phyloP scores from a whole-genome alignment of 2,329 filamentous ascomycete genomes.

The Pestalotiopsis sp. region DNA sequence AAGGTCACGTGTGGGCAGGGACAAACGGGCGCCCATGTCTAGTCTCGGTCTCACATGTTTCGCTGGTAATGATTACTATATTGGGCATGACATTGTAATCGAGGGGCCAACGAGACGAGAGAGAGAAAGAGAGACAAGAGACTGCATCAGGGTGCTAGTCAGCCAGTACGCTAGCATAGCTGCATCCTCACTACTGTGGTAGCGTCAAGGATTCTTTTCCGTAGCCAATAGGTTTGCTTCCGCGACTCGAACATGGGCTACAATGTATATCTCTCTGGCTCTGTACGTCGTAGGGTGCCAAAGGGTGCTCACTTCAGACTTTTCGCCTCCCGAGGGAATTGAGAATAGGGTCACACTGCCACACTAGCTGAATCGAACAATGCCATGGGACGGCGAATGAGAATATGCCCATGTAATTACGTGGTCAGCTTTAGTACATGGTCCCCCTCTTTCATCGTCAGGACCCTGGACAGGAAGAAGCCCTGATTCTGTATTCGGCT shows the following conservation, averaged over 20 bases:
- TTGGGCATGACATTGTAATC: neutral
- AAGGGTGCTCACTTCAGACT: neutral
- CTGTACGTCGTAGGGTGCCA: neutral
- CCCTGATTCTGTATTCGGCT: too few species aligned
- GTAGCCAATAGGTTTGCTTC: neutral
- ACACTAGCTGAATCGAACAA: neutral
- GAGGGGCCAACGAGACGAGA: neutral
- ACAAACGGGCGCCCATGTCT: neutral
- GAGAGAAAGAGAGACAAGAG: neutral
- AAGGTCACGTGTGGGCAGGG: neutral
- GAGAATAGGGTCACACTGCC: neutral
- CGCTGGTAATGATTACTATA: neutral
- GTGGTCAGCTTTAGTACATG: too few species aligned
- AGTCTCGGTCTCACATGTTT: slow-evolving; percentile 6
- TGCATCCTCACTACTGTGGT: neutral
- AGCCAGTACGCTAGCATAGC: neutral
- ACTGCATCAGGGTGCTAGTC: neutral
- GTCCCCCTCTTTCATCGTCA: too few species aligned
- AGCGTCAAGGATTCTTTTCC: neutral
- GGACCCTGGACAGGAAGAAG: too few species aligned
- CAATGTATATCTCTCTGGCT: neutral
- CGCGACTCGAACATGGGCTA: neutral
- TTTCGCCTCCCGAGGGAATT: neutral
- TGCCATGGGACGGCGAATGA: too few species aligned
- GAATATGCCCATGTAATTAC: too few species aligned